Conservation (phyloP, 805 yeast genomes). For the Saturnispora saitoi region DNA sequence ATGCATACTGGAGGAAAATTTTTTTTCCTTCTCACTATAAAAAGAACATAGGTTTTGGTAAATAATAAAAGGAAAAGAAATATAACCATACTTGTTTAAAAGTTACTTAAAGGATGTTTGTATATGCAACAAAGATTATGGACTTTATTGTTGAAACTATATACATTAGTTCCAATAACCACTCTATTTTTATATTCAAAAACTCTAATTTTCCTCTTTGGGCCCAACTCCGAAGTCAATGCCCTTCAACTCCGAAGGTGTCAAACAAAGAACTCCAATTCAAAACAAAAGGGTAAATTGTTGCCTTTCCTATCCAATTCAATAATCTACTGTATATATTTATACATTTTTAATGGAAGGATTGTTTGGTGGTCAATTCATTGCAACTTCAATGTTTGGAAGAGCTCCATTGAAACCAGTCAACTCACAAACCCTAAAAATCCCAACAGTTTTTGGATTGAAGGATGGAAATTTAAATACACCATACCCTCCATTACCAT, state of each 20-base stretch:
- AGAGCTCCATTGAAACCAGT: conserved; percentile 5
- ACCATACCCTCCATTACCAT: background rate
- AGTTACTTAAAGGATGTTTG: too few species aligned
- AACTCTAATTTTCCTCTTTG: background rate
- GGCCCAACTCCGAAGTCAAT: conserved; percentile 1
- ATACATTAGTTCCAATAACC: too few species aligned
- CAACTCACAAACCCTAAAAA: background rate
- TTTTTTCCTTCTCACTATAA: background rate
- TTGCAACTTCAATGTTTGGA: background rate
- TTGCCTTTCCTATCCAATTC: background rate
- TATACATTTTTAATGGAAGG: background rate
- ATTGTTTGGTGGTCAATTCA: background rate
- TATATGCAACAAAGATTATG: too few species aligned
- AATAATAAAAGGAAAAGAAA: too few species aligned
- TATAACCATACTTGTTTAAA: too few species aligned
- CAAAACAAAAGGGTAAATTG: background rate
- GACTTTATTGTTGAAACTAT: too few species aligned
- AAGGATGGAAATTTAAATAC: background rate
- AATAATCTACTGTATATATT: background rate
- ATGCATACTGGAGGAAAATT: background rate
- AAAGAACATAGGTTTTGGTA: too few species aligned
- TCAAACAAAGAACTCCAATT: background rate
- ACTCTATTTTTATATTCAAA: background rate
- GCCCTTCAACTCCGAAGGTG: conserved; percentile 2
- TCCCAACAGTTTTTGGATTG: background rate